phyloP scores from a whole-genome alignment of 371 early-diverging fungal species.

The Massospora cicadina region DNA sequence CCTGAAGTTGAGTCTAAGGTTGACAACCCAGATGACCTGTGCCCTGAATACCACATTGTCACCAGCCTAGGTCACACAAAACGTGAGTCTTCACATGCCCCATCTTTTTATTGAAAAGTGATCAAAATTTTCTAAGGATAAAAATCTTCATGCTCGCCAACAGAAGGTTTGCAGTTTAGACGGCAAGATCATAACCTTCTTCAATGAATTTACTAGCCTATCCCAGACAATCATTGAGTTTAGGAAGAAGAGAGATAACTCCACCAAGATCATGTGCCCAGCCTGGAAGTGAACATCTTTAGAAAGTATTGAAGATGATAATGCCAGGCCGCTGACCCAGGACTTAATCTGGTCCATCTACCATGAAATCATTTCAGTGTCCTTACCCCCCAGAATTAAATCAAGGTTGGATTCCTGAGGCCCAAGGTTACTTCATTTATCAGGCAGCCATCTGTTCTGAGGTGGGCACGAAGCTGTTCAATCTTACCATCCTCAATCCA shows the following conservation, averaged over 20 bases:
- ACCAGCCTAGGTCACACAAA: too few relatives aligned
- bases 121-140: too few relatives aligned
- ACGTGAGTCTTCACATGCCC: too few relatives aligned
- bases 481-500: conserved; percentile 45
- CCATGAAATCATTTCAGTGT: conserved; percentile 82
- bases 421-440: conserved; percentile 89
- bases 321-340: conserved; percentile 60
- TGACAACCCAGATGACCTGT: too few relatives aligned
- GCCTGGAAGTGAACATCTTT: conserved; percentile 27
- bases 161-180: conserved; percentile 57
- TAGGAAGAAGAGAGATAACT: conserved; percentile 20
- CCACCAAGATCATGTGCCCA: conserved; percentile 23
- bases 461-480: conserved; percentile 66
- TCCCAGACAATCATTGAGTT: conserved; percentile 66
- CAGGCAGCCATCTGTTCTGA: conserved; percentile 72
- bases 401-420: conserved; percentile 74
- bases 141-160: too few relatives aligned
- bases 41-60: too few relatives aligned
- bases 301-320: conserved; percentile 33
- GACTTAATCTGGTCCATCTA: conserved; percentile 67
- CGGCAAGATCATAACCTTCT: conserved; percentile 45
- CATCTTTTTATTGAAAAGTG: too few relatives aligned
- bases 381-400: conserved; percentile 68
- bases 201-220: conserved; percentile 72
- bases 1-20: too few relatives aligned